Base-by-base conservation (phyloP, 176 grass and related monocot genomes). In the Rhipidocladum racemiflorum region DNA sequence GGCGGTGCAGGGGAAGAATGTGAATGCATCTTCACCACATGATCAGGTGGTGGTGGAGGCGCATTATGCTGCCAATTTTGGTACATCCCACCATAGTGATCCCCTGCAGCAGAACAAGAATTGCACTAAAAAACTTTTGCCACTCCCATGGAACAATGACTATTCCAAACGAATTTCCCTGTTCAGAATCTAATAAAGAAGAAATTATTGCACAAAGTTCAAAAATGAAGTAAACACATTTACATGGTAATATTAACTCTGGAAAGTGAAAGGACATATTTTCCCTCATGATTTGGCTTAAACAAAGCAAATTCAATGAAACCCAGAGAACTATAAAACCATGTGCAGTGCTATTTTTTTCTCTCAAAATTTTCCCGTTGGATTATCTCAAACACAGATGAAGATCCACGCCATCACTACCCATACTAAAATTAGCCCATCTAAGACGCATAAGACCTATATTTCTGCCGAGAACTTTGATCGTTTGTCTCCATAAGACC, bases 11-110 rank as follows among this genome's bases (percentile, higher is more conserved):
- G 72, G 29, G 38, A 14, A 48, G 85, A 85, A 68, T 86, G 84
- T 21, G 92, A 68, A 55, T 78, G 84, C 5, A 91, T 68, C 38
- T 96, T 95, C 39, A 95, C 25, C 15, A 95, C 65, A 85, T 99
- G 92, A 39, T 95, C 90, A 62, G 88, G 53, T 12, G 88, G 87
- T 65, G 88, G 87, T 11, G 86, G 87, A 78, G 81, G 81, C 30
- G 84, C 81, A 74, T 91, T 91, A 27, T 95, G 91, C 72, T 93
- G 92, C 96, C 92, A 93, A 27, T 95, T 88, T 73, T 94, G 93
- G 90, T 90, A 80, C 54, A 28, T 21, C 65, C 82, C 83, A 49
- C 86, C 94, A 72, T 93, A 92, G 21, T 75, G 73, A 59, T 96
- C 97, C 82, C 88, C 97, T 99, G 89, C 45, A 84, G 74, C 55